Base-by-base conservation (phyloP, 371 early-diverging fungal species). In the Chytridiales sp. region DNA sequence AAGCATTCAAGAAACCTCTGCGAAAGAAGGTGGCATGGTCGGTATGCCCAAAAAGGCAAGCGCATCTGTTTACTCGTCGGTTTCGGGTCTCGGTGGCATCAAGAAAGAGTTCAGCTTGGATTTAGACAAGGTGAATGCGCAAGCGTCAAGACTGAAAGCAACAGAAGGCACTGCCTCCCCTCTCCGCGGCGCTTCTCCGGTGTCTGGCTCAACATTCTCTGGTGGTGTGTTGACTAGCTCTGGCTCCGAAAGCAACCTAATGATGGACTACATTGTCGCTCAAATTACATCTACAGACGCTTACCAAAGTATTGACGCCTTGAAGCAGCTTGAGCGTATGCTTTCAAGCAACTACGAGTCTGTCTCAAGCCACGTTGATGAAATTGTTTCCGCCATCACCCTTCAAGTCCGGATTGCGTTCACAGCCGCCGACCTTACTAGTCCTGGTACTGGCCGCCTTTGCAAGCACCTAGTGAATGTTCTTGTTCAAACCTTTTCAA, bases 391-490 rank as follows among this genome's bases (percentile, higher is more conserved):
- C 41, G 88, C 93, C 0, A 79, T 93, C 13, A 85, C 92, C 0
- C 70, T 89, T 8, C 92, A 92, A 71, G 75, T 93, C 11, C 82
- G 88, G 8, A 61, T 92, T 13, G 90, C 89, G 4, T 92, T 86
- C 65, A 83, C 86, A 0, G 68, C 79, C 11, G 66, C 86, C 24
- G 81, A 86, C 72, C 74, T 47, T 65, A 73, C 54, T 39, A 66
- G 59, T 68, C 76, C 56, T 68, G 57, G 42, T 6, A 44, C 64
- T 17, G 11, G 47, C 19, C 48, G 72, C 27, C 60, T 95, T 0
- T 90, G 93, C 70, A 89, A 89, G 69, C 86, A 87, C 59, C 67
- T 94, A 5, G 83, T 92, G 19, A 87, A 85, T 52, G 78, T 87
- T 24, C 76, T 94, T 15, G 87, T 93, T 3, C 77, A 84, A 17